A percentile compares a stretch with the other conserved stretches of the same genome.
These are phyloP conservation scores for Anisodus acutangulus DNA, from an alignment of 257 asterid genomes.

Conservation along the genomic window DNA sequence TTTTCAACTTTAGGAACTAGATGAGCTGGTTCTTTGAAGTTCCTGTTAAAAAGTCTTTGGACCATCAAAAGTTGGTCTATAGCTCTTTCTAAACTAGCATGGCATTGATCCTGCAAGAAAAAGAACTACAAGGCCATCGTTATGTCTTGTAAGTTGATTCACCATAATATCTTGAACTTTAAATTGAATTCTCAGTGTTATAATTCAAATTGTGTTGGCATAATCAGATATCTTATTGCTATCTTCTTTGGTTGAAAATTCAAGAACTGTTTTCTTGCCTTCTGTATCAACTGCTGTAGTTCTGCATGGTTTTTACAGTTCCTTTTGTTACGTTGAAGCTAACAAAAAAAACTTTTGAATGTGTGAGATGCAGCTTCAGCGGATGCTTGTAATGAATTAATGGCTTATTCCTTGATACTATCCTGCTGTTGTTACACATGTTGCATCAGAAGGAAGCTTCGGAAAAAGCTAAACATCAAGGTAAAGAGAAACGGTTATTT, in stretches of 20 bases:
- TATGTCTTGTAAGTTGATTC: slow-evolving; percentile 4
- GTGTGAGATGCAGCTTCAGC: slow-evolving; percentile 67
- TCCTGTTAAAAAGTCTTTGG: not conserved
- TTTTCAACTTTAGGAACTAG: slow-evolving; percentile 4
- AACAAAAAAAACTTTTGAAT: not conserved
- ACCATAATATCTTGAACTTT: slow-evolving; percentile 18
- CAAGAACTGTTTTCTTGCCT: slow-evolving; percentile 5
- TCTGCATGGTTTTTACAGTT: not conserved
- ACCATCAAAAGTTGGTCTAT: not conserved
- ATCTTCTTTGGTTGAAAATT: slow-evolving; percentile 2
- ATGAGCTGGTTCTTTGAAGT: not conserved
- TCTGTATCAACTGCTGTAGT: slow-evolving; percentile 10
- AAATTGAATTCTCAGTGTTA: not conserved
- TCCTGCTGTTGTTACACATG: slow-evolving; percentile 97
- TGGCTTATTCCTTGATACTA: slow-evolving; percentile 84
- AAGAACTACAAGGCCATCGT: not conserved
- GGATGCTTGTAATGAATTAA: slow-evolving; percentile 81
- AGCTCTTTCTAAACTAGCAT: slow-evolving; percentile 1
- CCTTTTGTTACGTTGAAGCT: not conserved
- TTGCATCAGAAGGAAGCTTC: slow-evolving; percentile 80
- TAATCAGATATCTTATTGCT: slow-evolving; percentile 1
- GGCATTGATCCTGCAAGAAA: not conserved
- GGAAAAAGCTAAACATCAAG: slow-evolving; percentile 64
- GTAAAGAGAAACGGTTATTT: slow-evolving; percentile 39
- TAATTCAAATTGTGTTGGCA: not conserved